A percentile compares a stretch with the other conserved stretches of the same genome.
These are phyloP conservation scores for Moniliella sp. DNA, from an alignment of 1,284 basidiomycete species.

Conservation along the genomic window DNA sequence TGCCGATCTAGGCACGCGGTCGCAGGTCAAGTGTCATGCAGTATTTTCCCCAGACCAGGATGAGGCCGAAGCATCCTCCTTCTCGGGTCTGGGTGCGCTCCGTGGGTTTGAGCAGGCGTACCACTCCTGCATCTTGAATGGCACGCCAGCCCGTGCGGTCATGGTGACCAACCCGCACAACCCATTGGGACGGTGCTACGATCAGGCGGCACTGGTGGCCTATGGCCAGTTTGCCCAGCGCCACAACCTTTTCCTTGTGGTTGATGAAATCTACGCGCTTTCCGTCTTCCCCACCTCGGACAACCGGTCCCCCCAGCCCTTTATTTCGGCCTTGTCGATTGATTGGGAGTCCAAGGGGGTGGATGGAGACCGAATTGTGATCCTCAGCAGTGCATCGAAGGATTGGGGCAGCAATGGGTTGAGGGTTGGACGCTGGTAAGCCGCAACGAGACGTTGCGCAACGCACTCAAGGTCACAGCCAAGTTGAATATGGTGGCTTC, in stretches of 20 bases:
- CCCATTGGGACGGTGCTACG: conserved; percentile 6
- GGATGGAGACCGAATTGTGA: conserved; percentile 1
- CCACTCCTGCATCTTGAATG: background rate
- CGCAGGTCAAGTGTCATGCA: conserved; percentile 3
- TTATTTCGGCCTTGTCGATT: conserved; percentile 5
- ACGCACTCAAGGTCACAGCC: conserved; percentile 9
- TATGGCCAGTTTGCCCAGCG: conserved; percentile 5
- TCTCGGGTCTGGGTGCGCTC: conserved; percentile 2
- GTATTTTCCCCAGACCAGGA: conserved; percentile 1
- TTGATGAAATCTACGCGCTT: conserved; percentile 5
- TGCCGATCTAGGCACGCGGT: conserved; percentile 4
- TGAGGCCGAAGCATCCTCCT: conserved; percentile 1
- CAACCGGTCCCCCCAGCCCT: conserved; percentile 1
- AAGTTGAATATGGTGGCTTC: conserved; percentile 16
- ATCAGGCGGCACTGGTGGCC: conserved; percentile 2
- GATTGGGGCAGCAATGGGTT: background rate
- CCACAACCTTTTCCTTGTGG: conserved; percentile 4
- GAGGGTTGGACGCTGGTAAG: conserved; percentile 9
- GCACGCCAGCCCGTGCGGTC: conserved; percentile 1
- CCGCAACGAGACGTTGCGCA: conserved; percentile 6
- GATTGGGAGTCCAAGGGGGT: conserved; percentile 21
- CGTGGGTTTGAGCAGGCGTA: conserved; percentile 4
- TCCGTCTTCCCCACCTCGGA: conserved; percentile 3
- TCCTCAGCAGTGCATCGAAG: conserved; percentile 3
- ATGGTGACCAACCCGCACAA: conserved; percentile 7